Evolutionary conservation across 2,329 filamentous ascomycete genomes (phyloP).

Genomic region (Aspergillus eucalypticola): DNA sequence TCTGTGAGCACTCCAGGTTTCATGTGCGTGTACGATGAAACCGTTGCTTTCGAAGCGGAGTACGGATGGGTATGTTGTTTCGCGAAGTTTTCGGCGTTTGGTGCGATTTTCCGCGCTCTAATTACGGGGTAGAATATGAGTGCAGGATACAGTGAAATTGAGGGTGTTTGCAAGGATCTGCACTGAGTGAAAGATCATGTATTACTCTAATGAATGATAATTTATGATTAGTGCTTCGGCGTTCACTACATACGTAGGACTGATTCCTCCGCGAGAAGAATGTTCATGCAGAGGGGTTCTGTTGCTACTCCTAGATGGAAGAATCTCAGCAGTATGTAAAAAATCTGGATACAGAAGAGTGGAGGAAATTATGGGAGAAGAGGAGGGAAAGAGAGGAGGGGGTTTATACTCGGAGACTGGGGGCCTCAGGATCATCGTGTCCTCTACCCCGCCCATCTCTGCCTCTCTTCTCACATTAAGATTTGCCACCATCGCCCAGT

Average conservation of each 20-base stretch:
- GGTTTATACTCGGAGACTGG: not conserved
- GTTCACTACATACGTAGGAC: not conserved
- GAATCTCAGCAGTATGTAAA: no score
- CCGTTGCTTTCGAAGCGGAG: not conserved
- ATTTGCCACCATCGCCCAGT: not conserved
- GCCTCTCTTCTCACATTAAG: not conserved
- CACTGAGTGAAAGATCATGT: conserved; percentile 1
- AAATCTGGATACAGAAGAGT: no score
- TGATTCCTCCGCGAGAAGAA: not conserved
- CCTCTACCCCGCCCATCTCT: no score
- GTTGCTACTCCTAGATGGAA: no score
- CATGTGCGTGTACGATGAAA: not conserved
- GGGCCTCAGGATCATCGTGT: not conserved
- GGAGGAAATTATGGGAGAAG: not conserved
- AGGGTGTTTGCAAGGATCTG: not conserved
- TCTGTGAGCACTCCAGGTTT: not conserved
- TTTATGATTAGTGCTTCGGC: conserved; percentile 1
- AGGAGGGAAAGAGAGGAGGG: not conserved
- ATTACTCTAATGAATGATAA: conserved; percentile 6
- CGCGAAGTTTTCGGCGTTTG: not conserved
- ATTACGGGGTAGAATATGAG: not conserved
- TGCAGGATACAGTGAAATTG: not conserved
- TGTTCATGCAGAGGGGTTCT: no score
- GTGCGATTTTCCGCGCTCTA: conserved; percentile 2
- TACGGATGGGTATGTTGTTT: not conserved